A percentile compares a stretch with the other conserved stretches of the same genome.
phyloP scores from a whole-genome alignment of 306 rosid genomes.

The Pterocarpus santalinus region DNA sequence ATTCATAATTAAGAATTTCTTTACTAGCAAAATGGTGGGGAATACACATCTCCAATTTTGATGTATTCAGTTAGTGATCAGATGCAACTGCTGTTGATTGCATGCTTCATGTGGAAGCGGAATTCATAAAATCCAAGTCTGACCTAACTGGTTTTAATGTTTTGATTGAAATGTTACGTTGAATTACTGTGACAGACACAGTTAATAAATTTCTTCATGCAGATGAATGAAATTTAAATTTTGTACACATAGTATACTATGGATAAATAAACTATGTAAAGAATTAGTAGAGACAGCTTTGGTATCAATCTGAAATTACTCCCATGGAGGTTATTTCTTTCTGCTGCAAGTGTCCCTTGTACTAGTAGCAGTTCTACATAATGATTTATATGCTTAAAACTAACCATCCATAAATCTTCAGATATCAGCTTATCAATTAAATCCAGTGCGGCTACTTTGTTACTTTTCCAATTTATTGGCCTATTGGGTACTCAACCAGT shows the following conservation, averaged over 20 bases:
- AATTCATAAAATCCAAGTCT: slow-evolving; percentile 12
- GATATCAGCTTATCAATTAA: slow-evolving; percentile 9
- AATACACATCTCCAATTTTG: slow-evolving; percentile 11
- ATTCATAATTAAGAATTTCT: slow-evolving; percentile 21
- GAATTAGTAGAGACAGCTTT: not conserved
- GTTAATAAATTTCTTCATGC: slow-evolving; percentile 3
- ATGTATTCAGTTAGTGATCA: slow-evolving; percentile 19
- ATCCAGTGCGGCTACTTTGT: slow-evolving; percentile 20
- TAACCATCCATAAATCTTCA: not conserved
- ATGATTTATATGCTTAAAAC: slow-evolving; percentile 9
- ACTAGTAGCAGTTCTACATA: slow-evolving; percentile 28
- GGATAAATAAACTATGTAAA: not conserved
- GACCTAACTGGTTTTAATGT: slow-evolving; percentile 1
- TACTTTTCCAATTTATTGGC: slow-evolving; percentile 30
- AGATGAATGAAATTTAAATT: not conserved
- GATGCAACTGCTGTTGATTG: slow-evolving; percentile 24
- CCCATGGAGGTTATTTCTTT: not conserved
- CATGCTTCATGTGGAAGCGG: slow-evolving; percentile 21
- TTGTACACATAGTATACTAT: slow-evolving; percentile 14
- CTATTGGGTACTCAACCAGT: not conserved
- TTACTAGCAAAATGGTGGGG: not conserved
- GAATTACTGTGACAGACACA: slow-evolving; percentile 8
- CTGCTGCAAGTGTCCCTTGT: slow-evolving; percentile 8
- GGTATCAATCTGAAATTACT: slow-evolving; percentile 17
- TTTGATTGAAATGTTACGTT: slow-evolving; percentile 17